A percentile compares a stretch with the other conserved stretches of the same genome.
phyloP scores from a whole-genome alignment of 352 stramenopile genomes.

The Blastocystis sp. region DNA sequence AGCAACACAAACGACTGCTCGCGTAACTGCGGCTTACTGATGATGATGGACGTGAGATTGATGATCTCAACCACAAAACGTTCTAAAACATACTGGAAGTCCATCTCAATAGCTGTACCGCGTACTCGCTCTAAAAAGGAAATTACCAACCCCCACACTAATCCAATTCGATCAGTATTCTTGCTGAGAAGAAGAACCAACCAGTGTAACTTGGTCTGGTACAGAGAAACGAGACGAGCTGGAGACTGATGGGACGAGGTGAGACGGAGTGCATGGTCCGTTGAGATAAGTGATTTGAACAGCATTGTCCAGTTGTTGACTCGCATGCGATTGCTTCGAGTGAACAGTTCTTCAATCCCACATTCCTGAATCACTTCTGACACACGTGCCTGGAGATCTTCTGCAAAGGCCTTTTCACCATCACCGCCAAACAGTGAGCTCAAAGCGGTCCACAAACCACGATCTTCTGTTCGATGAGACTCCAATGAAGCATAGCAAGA shows the following conservation, averaged over 20 bases:
- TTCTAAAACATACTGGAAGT: constrained; percentile 35
- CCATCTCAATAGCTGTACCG: neutral
- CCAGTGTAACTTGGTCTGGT: constrained; percentile 27
- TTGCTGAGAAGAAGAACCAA: constrained; percentile 28
- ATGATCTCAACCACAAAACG: neutral
- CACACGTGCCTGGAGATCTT: neutral
- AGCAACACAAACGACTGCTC: constrained; percentile 1
- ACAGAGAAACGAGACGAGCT: neutral
- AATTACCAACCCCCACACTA: constrained; percentile 35
- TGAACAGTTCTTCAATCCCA: constrained; percentile 31
- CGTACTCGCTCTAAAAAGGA: constrained; percentile 37
- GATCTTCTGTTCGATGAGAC: neutral
- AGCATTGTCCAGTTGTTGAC: constrained; percentile 45
- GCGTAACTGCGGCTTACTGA: constrained; percentile 13
- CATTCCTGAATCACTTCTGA: neutral
- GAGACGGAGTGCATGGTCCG: neutral
- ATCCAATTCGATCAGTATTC: constrained; percentile 29
- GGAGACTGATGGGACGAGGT: neutral
- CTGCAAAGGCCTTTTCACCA: neutral
- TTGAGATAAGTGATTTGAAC: constrained; percentile 39
- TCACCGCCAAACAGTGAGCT: constrained; percentile 24
- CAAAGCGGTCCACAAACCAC: constrained; percentile 25
- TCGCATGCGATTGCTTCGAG: constrained; percentile 19
- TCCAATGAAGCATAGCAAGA: neutral
- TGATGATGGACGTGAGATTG: constrained; percentile 17